A percentile compares a stretch with the other conserved stretches of the same genome.
Evolutionary conservation across 2,329 filamentous ascomycete genomes (phyloP).

Genomic region (Didymella pomorum): DNA sequence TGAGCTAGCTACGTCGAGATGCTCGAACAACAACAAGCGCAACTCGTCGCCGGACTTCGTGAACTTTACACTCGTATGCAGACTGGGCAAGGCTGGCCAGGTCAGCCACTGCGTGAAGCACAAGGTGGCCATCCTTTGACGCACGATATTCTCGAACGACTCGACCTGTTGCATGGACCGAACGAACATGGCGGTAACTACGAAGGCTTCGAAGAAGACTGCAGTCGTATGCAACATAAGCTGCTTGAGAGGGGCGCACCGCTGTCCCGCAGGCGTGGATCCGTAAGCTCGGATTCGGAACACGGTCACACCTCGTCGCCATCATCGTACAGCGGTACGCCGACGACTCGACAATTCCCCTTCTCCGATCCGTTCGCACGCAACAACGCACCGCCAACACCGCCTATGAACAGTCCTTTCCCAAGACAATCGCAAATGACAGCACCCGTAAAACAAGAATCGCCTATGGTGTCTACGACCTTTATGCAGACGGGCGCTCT

Average conservation of each 20-base stretch:
- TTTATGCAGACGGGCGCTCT: constrained; percentile 42
- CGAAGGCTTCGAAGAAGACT: constrained; percentile 67
- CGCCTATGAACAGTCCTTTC: constrained; percentile 51
- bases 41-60: constrained; percentile 68
- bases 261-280: constrained; percentile 62
- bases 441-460: constrained; percentile 43
- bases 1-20: constrained; percentile 67
- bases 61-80: constrained; percentile 65
- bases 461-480: constrained; percentile 38
- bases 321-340: constrained; percentile 51
- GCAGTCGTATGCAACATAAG: constrained; percentile 62
- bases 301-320: constrained; percentile 56
- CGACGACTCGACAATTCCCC: constrained; percentile 44
- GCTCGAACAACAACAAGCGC: constrained; percentile 70
- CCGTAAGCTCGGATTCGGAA: constrained; percentile 66
- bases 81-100: constrained; percentile 64
- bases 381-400: constrained; percentile 48
- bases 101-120: constrained; percentile 60
- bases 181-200: constrained; percentile 56
- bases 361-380: constrained; percentile 44
- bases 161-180: constrained; percentile 64
- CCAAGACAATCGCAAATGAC: constrained; percentile 45
- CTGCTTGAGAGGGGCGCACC: constrained; percentile 62
- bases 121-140: constrained; percentile 66
- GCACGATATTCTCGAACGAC: constrained; percentile 68